Evolutionary conservation across 495 filamentous ascomycete genomes (phyloP), one percentile per base, ranked within the genome.

Genomic region (Xylaria castorea): DNA sequence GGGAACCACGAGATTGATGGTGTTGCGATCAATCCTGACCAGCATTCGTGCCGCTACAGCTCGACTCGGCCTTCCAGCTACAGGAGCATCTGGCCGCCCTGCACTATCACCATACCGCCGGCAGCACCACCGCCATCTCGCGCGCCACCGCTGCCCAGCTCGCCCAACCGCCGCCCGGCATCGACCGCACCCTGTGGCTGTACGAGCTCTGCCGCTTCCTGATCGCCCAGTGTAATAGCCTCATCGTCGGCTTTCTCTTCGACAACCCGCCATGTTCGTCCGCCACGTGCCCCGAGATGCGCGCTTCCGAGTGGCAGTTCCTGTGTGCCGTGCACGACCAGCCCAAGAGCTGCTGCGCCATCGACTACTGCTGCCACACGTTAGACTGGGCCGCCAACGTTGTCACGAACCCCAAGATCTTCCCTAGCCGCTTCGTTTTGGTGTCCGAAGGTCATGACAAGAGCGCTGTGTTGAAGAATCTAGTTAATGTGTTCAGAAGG

Each of bases 321-420:
- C 90, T 99, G 73, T 99, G 96, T 85, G 96, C 96, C 50, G 97
- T 98, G 0, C 97, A 98, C 80, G 95, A 98, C 71, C 89, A 92
- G 30, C 96, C 96, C 34, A 97, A 98, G 82, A 89, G 89, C 73
- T 99, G 96, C 85, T 97, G 95, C 80, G 96, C 96, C 3, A 97
- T 99, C 78, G 96, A 99, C 81, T 99, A 99, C 81, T 98, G 94
- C 86, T 97, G 94, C 80, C 96, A 99, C 79, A 99, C 96, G 0
- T 90, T 99, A 53, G 96, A 99, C 82, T 97, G 96, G 92, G 96
- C 96, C 0, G 93, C 92, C 50, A 96, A 96, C 69, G 92, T 93
- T 30, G 90, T 99, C 46, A 97, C 94, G 14, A 93, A 91, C 68
- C 90, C 91, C 55, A 97, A 97, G 83, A 91, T 93, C 76, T 99